Percentiles rank a stretch among this genome's conserved stretches.
Conservation (phyloP, 108 stramenopile species). For the Stephanodiscus minutulus region DNA sequence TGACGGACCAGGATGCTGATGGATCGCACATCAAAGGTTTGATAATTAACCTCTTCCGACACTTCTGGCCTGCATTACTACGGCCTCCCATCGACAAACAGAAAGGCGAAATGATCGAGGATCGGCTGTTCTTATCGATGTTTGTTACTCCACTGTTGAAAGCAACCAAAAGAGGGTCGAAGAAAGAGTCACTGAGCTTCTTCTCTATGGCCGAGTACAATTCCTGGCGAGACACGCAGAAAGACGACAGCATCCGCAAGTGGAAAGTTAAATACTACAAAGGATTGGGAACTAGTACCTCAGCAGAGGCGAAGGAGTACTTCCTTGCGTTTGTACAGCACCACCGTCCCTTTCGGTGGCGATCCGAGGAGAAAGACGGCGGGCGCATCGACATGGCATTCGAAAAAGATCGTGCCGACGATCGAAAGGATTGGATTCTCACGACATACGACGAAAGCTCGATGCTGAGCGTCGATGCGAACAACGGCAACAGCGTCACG, state of each 20-base stretch:
- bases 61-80: slow-evolving; percentile 90
- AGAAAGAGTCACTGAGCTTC: slow-evolving; percentile 64
- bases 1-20: slow-evolving; percentile 93
- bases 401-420: slow-evolving; percentile 73
- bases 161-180: slow-evolving; percentile 60
- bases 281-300: slow-evolving; percentile 92
- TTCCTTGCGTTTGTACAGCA: slow-evolving; percentile 77
- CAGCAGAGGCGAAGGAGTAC: slow-evolving; percentile 89
- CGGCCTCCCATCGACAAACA: slow-evolving; percentile 46
- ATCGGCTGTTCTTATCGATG: slow-evolving; percentile 74
- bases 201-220: slow-evolving; percentile 86
- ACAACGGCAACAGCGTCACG: slow-evolving; percentile 46
- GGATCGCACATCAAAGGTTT: slow-evolving; percentile 95
- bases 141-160: slow-evolving; percentile 93
- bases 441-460: slow-evolving; percentile 61
- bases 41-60: slow-evolving; percentile 90
- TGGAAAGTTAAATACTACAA: slow-evolving; percentile 95
- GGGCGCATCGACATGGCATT: slow-evolving; percentile 88
- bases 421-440: slow-evolving; percentile 88
- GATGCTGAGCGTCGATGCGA: slow-evolving; percentile 30
- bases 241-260: slow-evolving; percentile 52
- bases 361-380: slow-evolving; percentile 70
- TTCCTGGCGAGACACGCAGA: slow-evolving; percentile 68
- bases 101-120: slow-evolving; percentile 13
- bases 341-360: slow-evolving; percentile 74